Evolutionary conservation across 768 basidiomycete genomes (phyloP).

Genomic region (Mycena alexandri): DNA sequence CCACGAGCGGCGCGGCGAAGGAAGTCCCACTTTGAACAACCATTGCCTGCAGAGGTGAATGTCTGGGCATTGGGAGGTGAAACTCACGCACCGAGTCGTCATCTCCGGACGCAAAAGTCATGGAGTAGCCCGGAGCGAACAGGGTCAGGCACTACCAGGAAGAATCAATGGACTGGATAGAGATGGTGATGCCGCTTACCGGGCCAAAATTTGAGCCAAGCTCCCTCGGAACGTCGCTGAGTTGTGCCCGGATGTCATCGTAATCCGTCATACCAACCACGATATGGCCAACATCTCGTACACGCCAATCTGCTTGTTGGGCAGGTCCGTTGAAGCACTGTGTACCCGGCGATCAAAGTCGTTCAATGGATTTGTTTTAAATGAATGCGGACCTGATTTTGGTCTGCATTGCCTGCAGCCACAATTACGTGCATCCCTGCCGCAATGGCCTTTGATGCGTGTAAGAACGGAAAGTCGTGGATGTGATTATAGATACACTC

Average conservation of each 20-base stretch:
- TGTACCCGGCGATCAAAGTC: too few species aligned
- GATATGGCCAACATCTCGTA: background rate
- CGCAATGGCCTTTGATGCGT: background rate
- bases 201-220: slow-evolving; percentile 1
- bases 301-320: background rate
- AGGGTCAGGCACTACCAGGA: slow-evolving; percentile 1
- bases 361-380: too few species aligned
- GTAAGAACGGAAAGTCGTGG: background rate
- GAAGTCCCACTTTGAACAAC: slow-evolving; percentile 2
- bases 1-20: slow-evolving; percentile 1
- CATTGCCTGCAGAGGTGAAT: too few species aligned
- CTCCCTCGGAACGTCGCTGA: background rate
- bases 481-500: too few species aligned
- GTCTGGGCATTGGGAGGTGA: background rate
- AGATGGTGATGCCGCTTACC: background rate
- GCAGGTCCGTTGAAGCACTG: too few species aligned
- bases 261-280: background rate
- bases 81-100: background rate
- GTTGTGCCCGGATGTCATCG: background rate
- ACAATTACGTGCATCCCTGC: slow-evolving; percentile 4
- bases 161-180: background rate
- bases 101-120: background rate
- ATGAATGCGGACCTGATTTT: background rate
- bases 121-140: background rate
- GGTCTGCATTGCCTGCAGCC: background rate